These are phyloP conservation scores for Pseudozyma pruni DNA, from an alignment of 1,284 basidiomycete species.

Conservation along the genomic window DNA sequence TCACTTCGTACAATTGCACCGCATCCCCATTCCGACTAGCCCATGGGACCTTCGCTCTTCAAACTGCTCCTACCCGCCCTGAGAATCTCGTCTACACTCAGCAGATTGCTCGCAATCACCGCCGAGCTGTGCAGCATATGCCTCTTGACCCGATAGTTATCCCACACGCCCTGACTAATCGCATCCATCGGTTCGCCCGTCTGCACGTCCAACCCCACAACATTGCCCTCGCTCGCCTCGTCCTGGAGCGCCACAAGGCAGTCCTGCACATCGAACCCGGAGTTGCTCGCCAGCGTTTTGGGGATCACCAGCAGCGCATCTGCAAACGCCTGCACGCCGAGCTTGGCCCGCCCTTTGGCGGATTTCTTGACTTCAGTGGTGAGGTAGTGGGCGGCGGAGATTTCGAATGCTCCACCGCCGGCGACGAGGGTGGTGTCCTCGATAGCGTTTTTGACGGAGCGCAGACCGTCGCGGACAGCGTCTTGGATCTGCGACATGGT, in stretches of 20 bases:
- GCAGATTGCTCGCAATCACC: conserved; percentile 94
- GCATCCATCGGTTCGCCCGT: conserved; percentile 98
- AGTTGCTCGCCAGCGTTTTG: conserved; percentile 95
- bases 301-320: conserved; percentile 88
- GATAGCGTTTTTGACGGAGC: conserved; percentile 95
- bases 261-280: conserved; percentile 97
- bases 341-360: conserved; percentile 95
- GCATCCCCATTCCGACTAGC: too few species aligned
- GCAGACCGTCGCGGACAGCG: conserved; percentile 92
- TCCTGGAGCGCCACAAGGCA: conserved; percentile 91
- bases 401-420: conserved; percentile 96
- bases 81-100: conserved; percentile 95
- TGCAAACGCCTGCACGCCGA: conserved; percentile 96
- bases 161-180: conserved; percentile 94
- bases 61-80: conserved; percentile 76
- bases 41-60: conserved; percentile 60
- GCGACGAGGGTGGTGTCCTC: conserved; percentile 90
- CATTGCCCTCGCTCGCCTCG: conserved; percentile 79
- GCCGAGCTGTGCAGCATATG: conserved; percentile 98
- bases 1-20: too few species aligned
- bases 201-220: conserved; percentile 89
- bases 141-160: conserved; percentile 97
- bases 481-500: conserved; percentile 97
- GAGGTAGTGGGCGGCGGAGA: conserved; percentile 88
- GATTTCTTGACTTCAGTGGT: conserved; percentile 78